Base-by-base conservation (phyloP, 1,284 basidiomycete genomes). In the Naganishia albida region DNA sequence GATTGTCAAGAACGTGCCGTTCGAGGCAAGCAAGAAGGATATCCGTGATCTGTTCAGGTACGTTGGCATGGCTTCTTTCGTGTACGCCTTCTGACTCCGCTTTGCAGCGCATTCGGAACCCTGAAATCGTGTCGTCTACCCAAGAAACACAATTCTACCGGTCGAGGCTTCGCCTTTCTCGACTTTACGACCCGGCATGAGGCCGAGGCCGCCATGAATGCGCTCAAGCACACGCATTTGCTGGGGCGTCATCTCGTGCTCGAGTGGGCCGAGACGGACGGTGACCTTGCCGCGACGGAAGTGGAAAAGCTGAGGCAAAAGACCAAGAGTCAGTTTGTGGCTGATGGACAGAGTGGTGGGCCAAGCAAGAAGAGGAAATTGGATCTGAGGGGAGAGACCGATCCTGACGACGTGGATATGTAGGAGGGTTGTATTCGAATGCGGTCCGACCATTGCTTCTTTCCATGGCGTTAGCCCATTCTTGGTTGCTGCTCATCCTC, bases 1-100 rank as follows among this genome's bases (percentile, higher is more conserved):
- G 82, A 85, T 98, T 53, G 90, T 98, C 72, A 99, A 98, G 85
- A 99, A 99, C 75, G 83, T 98, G 68, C 93, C 95, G 23, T 99
- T 99, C 81, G 95, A 99, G 80, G 91, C 89, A 53, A 90, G 88
- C 49, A 93, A 91, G 82, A 92, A 90, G 80, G 95, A 99, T 71
- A 84, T 99, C 23, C 84, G 89, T 62, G 88, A 91, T 68, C 79
- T 98, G 30, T 94, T 96, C 77, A 84, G 87, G 89, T 91, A 70
- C 60, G 87, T 83, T 69, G 49, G 7, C 18, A n/a, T 46, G 8
- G n/a, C n/a, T 30, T 34, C 8, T 18, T n/a, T 3, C n/a, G 12
- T 44, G 18, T n/a, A 30, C 16, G 30, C 38, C 50, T 20, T 39
- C 66, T 42, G 23, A 50, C 52, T 43, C 34, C n/a, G n/a, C 15